Conservation (phyloP, 129 eudicot genomes). For the Smallanthus sonchifolius region DNA sequence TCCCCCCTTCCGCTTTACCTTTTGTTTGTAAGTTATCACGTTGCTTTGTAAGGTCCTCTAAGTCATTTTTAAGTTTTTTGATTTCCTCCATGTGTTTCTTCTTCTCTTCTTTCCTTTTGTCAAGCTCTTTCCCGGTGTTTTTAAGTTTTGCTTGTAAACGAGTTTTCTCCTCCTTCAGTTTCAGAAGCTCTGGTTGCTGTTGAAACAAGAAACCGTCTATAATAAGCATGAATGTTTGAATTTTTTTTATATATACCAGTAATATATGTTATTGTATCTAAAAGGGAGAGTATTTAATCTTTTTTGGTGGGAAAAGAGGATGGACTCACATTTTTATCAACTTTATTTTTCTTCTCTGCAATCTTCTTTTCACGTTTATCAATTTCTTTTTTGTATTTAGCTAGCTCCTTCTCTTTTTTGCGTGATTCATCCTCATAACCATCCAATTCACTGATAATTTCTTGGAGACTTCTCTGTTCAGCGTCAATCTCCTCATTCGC, state of each 20-base stretch:
- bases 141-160: slow-evolving; percentile 72
- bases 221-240: background rate
- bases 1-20: slow-evolving; percentile 72
- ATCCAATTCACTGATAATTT: slow-evolving; percentile 70
- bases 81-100: slow-evolving; percentile 66
- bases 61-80: slow-evolving; percentile 71
- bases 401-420: slow-evolving; percentile 75
- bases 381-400: slow-evolving; percentile 72
- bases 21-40: slow-evolving; percentile 61
- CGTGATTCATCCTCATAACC: slow-evolving; percentile 69
- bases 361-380: slow-evolving; percentile 76
- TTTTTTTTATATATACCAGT: background rate
- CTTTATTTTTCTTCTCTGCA: slow-evolving; percentile 63
- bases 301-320: background rate
- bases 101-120: slow-evolving; percentile 81
- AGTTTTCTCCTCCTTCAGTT: slow-evolving; percentile 70
- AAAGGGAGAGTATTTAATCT: background rate
- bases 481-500: slow-evolving; percentile 72
- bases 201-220: slow-evolving; percentile 13
- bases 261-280: background rate
- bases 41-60: slow-evolving; percentile 60
- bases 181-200: slow-evolving; percentile 92
- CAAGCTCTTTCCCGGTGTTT: slow-evolving; percentile 81
- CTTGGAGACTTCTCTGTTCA: slow-evolving; percentile 69
- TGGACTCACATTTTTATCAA: slow-evolving; percentile 66